These are phyloP conservation scores for Pyrenophora seminiperda DNA, from an alignment of 2,329 filamentous ascomycete species.

Conservation along the genomic window DNA sequence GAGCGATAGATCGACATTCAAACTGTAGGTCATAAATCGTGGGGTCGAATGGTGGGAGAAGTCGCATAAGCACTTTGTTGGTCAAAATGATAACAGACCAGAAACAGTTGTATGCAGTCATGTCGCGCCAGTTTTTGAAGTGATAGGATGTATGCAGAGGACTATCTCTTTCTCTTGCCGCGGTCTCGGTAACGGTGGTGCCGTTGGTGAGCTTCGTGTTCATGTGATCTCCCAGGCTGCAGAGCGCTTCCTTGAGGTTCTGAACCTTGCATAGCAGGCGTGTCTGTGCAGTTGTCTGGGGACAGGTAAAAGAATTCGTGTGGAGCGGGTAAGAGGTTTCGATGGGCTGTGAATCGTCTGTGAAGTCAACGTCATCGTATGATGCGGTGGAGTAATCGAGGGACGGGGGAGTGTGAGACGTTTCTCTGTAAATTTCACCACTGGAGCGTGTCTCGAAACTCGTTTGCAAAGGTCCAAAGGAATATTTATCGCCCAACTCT, in stretches of 20 bases:
- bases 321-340: conserved; percentile 5
- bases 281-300: conserved; percentile 12
- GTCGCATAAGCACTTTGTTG: conserved; percentile 37
- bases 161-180: conserved; percentile 22
- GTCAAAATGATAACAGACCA: conserved; percentile 41
- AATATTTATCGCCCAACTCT: conserved; percentile 15
- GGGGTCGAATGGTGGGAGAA: conserved; percentile 33
- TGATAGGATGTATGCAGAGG: conserved; percentile 35
- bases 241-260: conserved; percentile 31
- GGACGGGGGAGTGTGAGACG: conserved; percentile 26
- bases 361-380: conserved; percentile 18
- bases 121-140: conserved; percentile 39
- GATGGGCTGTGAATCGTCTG: conserved; percentile 16
- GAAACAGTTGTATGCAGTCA: conserved; percentile 40
- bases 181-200: conserved; percentile 26
- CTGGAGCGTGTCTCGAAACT: conserved; percentile 11
- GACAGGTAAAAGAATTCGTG: background rate
- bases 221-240: conserved; percentile 24
- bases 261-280: conserved; percentile 32
- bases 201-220: conserved; percentile 30
- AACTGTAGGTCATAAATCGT: conserved; percentile 28
- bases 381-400: conserved; percentile 29
- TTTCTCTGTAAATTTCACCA: background rate
- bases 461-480: conserved; percentile 2
- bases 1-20: conserved; percentile 33